Base-by-base conservation (phyloP, 371 early-diverging fungal genomes). In the Entomophthora muscae region DNA sequence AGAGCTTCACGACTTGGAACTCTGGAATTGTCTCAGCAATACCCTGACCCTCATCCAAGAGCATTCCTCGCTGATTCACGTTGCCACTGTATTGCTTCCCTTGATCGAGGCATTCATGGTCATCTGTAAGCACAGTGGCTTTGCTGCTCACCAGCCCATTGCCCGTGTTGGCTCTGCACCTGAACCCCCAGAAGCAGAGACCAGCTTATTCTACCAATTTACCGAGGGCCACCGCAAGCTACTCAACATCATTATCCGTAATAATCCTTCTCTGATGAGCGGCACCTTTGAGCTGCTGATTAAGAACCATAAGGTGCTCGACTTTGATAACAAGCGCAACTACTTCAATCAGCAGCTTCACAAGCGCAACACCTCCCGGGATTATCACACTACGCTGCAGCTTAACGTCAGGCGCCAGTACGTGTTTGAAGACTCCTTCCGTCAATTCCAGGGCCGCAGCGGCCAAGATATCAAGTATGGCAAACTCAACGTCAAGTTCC, bases 281-380 rank as follows among this genome's bases (percentile, higher is more conserved):
- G 98, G 96, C 2, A 93, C 98, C 0, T 97, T 98, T 75, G 87
- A 95, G n/a, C 73, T 97, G 53, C 77, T 98, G 55, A 89, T 96
- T 1, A 89, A 88, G 60, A 97, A 95, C 70, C 95, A 96, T 52
- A 94, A 94, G 70, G 89, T 96, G 70, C 80, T 98, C 30, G 97
- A 98, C 66, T 98, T 98, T 72, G 98, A 98, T 75, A 96, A 95
- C 80, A 98, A 98, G 78, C 83, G 97, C 60, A 93, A 91, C 68
- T 98, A 93, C 74, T 96, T 98, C 72, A 85, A 81, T 54, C 95
- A 93, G 71, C 91, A 95, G 66, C 76, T 97, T 51, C 91, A 92
- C 70, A 92, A 94, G 71, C 81, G 87, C 27, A 70, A 72, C 29
- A 67, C 68, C 3, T 71, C 78, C 30, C 82, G 89, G 1, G 84